phyloP scores from a whole-genome alignment of 441 rosid genomes.

The Pelargonium cotyledonis region DNA sequence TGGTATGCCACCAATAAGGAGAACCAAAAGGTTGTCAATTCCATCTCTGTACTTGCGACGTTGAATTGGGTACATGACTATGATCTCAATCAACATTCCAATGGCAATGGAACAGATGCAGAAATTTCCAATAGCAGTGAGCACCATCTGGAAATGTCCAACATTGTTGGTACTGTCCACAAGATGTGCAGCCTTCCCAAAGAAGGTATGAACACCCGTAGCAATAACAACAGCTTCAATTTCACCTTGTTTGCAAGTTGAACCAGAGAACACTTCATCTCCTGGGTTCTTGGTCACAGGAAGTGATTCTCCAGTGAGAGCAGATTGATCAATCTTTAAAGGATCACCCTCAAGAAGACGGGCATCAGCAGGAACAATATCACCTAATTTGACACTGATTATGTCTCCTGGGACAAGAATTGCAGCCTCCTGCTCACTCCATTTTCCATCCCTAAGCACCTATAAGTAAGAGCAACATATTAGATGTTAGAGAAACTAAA shows the following conservation, averaged over 20 bases:
- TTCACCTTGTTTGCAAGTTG: constrained; percentile 69
- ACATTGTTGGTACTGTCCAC: constrained; percentile 64
- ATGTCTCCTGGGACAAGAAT: constrained; percentile 45
- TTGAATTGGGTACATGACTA: constrained; percentile 92
- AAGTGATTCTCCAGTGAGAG: constrained; percentile 34
- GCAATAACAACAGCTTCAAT: constrained; percentile 61
- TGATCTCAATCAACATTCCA: constrained; percentile 64
- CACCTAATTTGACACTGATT: constrained; percentile 51
- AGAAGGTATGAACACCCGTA: constrained; percentile 66
- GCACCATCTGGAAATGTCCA: constrained; percentile 77
- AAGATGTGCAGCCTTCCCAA: constrained; percentile 70
- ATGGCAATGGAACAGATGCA: constrained; percentile 78
- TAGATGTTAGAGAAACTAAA: background rate
- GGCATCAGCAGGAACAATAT: constrained; percentile 62
- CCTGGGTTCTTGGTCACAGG: constrained; percentile 53
- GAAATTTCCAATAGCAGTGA: constrained; percentile 87
- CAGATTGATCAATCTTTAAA: constrained; percentile 32
- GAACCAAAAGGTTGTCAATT: constrained; percentile 84
- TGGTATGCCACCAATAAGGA: constrained; percentile 91
- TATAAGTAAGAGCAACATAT: constrained; percentile 17
- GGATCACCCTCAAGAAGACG: constrained; percentile 73
- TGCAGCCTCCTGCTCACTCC: background rate
- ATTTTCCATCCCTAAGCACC: constrained; percentile 64
- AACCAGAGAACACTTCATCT: constrained; percentile 56
- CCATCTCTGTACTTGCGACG: constrained; percentile 69